A percentile compares a stretch with the other conserved stretches of the same genome.
These are phyloP conservation scores for Apiospora aurea DNA, from an alignment of 2,329 filamentous ascomycete genomes.

Conservation along the genomic window DNA sequence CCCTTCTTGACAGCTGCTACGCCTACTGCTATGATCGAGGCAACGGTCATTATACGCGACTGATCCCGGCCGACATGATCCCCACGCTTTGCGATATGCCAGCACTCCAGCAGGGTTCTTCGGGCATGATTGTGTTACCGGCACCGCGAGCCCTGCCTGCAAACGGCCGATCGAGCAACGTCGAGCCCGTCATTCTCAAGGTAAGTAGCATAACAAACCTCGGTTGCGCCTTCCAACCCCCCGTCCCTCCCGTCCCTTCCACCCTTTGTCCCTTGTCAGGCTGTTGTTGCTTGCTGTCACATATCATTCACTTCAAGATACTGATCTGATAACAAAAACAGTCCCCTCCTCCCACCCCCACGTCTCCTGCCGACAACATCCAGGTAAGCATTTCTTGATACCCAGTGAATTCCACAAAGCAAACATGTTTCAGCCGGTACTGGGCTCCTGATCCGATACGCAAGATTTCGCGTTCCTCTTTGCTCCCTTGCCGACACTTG, in stretches of 20 bases:
- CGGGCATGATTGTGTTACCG: constrained; percentile 57
- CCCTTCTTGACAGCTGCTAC: constrained; percentile 43
- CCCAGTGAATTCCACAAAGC: neutral
- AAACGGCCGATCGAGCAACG: constrained; percentile 47
- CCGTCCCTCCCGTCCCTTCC: too few relatives aligned
- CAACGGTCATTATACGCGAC: constrained; percentile 60
- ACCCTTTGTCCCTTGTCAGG: neutral
- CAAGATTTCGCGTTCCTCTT: neutral
- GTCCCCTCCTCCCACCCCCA: constrained; percentile 35
- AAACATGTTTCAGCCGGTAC: neutral
- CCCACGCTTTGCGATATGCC: constrained; percentile 55
- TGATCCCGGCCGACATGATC: constrained; percentile 63
- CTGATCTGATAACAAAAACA: constrained; percentile 28
- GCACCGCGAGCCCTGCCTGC: constrained; percentile 46
- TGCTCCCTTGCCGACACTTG: neutral
- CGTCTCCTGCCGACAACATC: constrained; percentile 39
- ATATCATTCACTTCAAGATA: constrained; percentile 15
- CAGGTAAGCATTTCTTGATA: constrained; percentile 38
- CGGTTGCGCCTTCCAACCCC: neutral
- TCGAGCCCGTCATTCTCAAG: constrained; percentile 46
- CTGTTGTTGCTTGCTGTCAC: constrained; percentile 25
- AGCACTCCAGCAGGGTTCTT: constrained; percentile 44
- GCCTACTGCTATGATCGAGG: constrained; percentile 61
- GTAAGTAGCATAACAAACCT: constrained; percentile 43
- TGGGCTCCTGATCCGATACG: neutral